Percentiles rank a stretch among this genome's conserved stretches.
Evolutionary conservation across 169 alveolate species (phyloP).

Genomic region (Plasmodium reichenowi): DNA sequence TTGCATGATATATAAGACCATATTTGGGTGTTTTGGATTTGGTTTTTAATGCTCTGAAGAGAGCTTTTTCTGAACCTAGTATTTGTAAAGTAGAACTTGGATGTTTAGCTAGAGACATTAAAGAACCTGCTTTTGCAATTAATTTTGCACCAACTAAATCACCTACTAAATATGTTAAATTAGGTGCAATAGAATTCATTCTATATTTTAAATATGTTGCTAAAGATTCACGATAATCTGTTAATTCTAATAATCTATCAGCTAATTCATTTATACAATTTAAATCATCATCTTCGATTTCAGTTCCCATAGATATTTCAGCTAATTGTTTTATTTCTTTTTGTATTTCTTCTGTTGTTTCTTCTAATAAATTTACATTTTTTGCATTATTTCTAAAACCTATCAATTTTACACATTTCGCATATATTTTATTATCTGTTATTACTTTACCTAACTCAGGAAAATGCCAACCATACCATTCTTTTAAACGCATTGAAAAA

Average conservation of each 20-base stretch:
- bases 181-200: slow-evolving; percentile 99
- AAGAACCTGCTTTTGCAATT: slow-evolving; percentile 99
- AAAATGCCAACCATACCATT: slow-evolving; percentile 99
- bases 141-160: slow-evolving; percentile 99
- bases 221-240: slow-evolving; percentile 94
- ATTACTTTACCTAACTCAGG: slow-evolving; percentile 98
- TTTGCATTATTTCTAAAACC: slow-evolving; percentile 92
- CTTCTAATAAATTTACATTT: slow-evolving; percentile 86
- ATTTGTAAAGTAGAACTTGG: slow-evolving; percentile 99
- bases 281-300: slow-evolving; percentile 97
- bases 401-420: slow-evolving; percentile 91
- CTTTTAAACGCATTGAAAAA: slow-evolving; percentile 98
- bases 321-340: slow-evolving; percentile 98
- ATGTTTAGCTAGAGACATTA: slow-evolving; percentile 98
- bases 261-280: slow-evolving; percentile 94
- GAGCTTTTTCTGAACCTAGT: slow-evolving; percentile 99
- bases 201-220: slow-evolving; percentile 96
- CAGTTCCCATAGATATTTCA: slow-evolving; percentile 99
- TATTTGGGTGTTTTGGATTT: slow-evolving; percentile 99
- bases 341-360: slow-evolving; percentile 95
- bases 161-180: slow-evolving; percentile 98
- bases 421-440: slow-evolving; percentile 94
- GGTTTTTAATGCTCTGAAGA: slow-evolving; percentile 99
- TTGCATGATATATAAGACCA: slow-evolving; percentile 99
- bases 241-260: slow-evolving; percentile 95